These are phyloP conservation scores for Peniophora sp. DNA, from an alignment of 1,284 basidiomycete species.

Conservation along the genomic window DNA sequence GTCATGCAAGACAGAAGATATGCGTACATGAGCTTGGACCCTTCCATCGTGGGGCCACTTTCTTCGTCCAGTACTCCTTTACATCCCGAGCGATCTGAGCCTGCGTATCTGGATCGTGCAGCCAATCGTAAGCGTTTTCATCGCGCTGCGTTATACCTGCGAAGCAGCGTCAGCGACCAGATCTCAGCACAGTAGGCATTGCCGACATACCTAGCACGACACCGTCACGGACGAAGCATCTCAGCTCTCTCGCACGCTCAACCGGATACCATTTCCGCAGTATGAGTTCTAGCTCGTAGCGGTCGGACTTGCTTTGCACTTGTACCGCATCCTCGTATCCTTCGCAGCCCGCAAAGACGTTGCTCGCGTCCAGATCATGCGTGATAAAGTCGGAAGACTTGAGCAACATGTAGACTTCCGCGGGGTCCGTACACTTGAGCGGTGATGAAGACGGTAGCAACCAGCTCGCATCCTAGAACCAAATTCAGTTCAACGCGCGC, in stretches of 20 bases:
- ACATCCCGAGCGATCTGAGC: conserved; percentile 48
- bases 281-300: conserved; percentile 77
- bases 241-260: conserved; percentile 75
- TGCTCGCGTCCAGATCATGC: conserved; percentile 63
- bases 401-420: conserved; percentile 87
- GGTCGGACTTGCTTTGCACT: conserved; percentile 9
- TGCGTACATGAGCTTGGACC: conserved; percentile 64
- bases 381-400: conserved; percentile 90
- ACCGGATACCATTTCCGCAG: conserved; percentile 89
- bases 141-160: conserved; percentile 88
- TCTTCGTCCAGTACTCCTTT: conserved; percentile 56
- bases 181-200: neutral
- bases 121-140: conserved; percentile 82
- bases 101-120: conserved; percentile 57
- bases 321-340: conserved; percentile 4
- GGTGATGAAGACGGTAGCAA: conserved; percentile 83
- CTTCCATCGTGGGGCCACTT: conserved; percentile 56
- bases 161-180: neutral
- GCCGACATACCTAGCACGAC: conserved; percentile 55
- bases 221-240: conserved; percentile 79
- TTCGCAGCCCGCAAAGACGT: conserved; percentile 57
- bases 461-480: conserved; percentile 81
- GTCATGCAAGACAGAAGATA: neutral
- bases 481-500: neutral
- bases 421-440: conserved; percentile 79